These are phyloP conservation scores for Scorias spongiosa DNA, from an alignment of 2,329 filamentous ascomycete genomes.

Conservation along the genomic window DNA sequence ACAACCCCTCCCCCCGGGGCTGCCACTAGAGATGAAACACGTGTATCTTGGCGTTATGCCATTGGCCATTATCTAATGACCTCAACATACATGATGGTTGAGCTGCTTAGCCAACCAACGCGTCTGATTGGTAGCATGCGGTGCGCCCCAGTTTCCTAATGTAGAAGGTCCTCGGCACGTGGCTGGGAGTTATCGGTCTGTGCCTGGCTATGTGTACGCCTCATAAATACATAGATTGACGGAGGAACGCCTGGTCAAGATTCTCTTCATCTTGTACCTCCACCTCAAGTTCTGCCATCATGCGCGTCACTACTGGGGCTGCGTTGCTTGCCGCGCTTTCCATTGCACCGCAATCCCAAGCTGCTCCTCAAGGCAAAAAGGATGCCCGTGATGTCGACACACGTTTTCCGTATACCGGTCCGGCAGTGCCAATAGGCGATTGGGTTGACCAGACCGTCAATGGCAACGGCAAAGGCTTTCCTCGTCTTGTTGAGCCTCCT, in stretches of 20 bases:
- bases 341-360: not conserved
- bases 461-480: conserved; percentile 38
- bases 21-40: not conserved
- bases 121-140: not conserved
- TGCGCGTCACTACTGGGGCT: not conserved
- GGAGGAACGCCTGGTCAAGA: not conserved
- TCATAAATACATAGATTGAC: not conserved
- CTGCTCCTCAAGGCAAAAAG: not conserved
- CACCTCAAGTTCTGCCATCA: not conserved
- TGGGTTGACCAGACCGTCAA: conserved; percentile 37
- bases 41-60: not conserved
- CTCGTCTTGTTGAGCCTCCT: conserved; percentile 34
- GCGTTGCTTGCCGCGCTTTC: not conserved
- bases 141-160: not conserved
- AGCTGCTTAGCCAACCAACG: not conserved
- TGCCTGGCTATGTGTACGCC: not conserved
- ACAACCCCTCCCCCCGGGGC: not conserved
- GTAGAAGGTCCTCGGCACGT: not conserved
- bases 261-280: not conserved
- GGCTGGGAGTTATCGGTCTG: not conserved
- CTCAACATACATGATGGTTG: not conserved
- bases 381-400: conserved; percentile 24
- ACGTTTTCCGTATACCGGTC: conserved; percentile 33
- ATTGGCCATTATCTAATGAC: not conserved
- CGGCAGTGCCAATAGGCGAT: conserved; percentile 34